Evolutionary conservation across 1,139 yeast genomes (phyloP), one percentile per base, ranked within the genome.

Genomic region (Pneumocystis canis): DNA sequence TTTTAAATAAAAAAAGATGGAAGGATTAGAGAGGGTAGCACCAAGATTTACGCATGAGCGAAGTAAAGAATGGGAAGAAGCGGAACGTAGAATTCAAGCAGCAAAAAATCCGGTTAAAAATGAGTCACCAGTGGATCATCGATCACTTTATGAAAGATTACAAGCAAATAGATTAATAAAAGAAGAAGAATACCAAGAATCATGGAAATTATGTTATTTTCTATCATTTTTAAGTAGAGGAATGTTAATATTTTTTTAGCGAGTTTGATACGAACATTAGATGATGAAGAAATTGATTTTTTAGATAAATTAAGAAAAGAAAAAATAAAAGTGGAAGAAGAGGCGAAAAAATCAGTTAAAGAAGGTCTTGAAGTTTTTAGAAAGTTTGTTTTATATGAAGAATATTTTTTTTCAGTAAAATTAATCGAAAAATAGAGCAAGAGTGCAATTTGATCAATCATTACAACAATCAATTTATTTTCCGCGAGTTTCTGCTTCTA

Each of bases 261-360:
- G 9, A 68, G 67, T 47, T 66, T 66, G 37, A 64, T 69, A 16
- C 70, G 70, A 20, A 58, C 68, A 30, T 66, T 69, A 14, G 71
- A 69, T 63, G 68, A 68, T 16, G 71, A 69, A 54, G 71, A 69
- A 60, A 63, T 69, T 30, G 68, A 65, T 20, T 69, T 68, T 61
- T 61, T 69, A n/a, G 69, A 68, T 28, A 63, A 63, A 5, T 58
- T 69, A 11, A 65, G 63, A 5, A 65, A 63, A 40, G 65, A 67
- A 59, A 67, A 68, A 39, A 61, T 62, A 31, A 40, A 35, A 28
- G 58, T 63, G 7, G 70, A 68, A 32, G 63, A 58, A 9, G 59
- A 28, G 35, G 20, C 54, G 11, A 47, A 47, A 9, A 47, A 25
- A 5, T 28, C 16, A 1, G 54, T 47, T 9, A 6, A 25, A 14